Percentiles rank a stretch among this genome's conserved stretches.
These are phyloP conservation scores for Fusarium coffeatum DNA, from an alignment of 2,329 filamentous ascomycete genomes.

Conservation along the genomic window DNA sequence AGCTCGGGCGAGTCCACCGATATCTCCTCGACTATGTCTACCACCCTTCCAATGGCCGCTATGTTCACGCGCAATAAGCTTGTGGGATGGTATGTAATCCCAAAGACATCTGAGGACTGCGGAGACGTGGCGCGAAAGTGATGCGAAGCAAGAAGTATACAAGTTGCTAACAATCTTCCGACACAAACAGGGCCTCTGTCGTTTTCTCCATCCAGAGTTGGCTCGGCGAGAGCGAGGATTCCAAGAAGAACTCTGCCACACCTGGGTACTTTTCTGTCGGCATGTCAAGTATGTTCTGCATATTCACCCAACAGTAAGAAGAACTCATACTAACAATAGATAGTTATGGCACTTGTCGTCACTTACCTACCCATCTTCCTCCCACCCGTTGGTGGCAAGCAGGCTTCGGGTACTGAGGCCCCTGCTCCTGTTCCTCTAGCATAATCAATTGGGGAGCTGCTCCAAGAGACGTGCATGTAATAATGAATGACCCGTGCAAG, in stretches of 20 bases:
- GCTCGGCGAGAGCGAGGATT: constrained; percentile 78
- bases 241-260: constrained; percentile 72
- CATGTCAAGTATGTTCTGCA: constrained; percentile 75
- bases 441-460: constrained; percentile 6
- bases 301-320: not conserved
- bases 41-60: constrained; percentile 90
- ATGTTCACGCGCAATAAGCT: constrained; percentile 85
- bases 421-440: constrained; percentile 39
- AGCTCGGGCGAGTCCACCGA: constrained; percentile 73
- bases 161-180: constrained; percentile 13
- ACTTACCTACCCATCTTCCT: constrained; percentile 65
- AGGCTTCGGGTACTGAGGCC: constrained; percentile 51
- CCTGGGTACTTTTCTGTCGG: constrained; percentile 78
- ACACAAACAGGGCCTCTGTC: constrained; percentile 72
- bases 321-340: constrained; percentile 17
- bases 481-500: not conserved
- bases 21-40: constrained; percentile 76
- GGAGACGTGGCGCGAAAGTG: constrained; percentile 10
- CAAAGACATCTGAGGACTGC: not conserved
- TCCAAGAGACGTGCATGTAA: constrained; percentile 6
- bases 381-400: constrained; percentile 52
- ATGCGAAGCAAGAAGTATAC: not conserved
- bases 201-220: constrained; percentile 80
- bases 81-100: constrained; percentile 68
- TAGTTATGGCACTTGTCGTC: constrained; percentile 70